phyloP scores from a whole-genome alignment of 495 filamentous ascomycete genomes.

The Lophiostoma macrostomum region DNA sequence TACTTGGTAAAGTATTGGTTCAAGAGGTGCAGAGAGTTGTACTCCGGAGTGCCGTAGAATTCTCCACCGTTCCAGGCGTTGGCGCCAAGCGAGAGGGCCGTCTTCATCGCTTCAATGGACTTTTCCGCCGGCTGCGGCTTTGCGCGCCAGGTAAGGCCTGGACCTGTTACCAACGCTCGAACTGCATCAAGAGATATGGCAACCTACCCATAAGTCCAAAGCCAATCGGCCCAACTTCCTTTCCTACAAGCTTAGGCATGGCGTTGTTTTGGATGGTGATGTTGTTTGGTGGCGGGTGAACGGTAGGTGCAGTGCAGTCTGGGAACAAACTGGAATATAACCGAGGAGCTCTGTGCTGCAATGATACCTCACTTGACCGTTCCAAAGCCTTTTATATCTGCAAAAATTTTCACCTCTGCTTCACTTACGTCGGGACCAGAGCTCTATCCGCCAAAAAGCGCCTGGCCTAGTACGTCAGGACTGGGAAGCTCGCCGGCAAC shows the following conservation, averaged over 20 bases:
- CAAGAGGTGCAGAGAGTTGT: conserved; percentile 65
- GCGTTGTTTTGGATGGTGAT: neutral
- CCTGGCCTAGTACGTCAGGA: too few species aligned
- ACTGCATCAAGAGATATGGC: neutral
- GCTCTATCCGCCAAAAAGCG: too few species aligned
- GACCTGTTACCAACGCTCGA: conserved; percentile 1
- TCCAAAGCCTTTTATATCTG: too few species aligned
- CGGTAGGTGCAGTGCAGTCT: neutral
- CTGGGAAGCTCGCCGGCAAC: too few species aligned
- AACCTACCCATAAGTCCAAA: conserved; percentile 43
- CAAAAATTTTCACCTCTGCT: too few species aligned
- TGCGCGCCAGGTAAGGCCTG: conserved; percentile 73
- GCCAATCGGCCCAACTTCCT: conserved; percentile 37
- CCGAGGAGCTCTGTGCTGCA: too few species aligned
- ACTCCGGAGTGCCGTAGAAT: conserved; percentile 69
- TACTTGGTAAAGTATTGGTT: conserved; percentile 65
- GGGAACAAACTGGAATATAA: too few species aligned
- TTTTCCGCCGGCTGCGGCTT: conserved; percentile 56
- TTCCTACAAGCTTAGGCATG: conserved; percentile 33
- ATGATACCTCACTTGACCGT: too few species aligned
- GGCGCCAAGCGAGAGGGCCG: conserved; percentile 61
- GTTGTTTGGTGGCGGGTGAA: neutral
- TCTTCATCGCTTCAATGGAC: conserved; percentile 65
- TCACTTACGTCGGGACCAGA: too few species aligned
- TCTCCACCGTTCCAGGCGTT: conserved; percentile 82